A percentile compares a stretch with the other conserved stretches of the same genome.
Evolutionary conservation across 192 early-diverging fungal genomes (phyloP).

Genomic region (Haplosporangium gracile): DNA sequence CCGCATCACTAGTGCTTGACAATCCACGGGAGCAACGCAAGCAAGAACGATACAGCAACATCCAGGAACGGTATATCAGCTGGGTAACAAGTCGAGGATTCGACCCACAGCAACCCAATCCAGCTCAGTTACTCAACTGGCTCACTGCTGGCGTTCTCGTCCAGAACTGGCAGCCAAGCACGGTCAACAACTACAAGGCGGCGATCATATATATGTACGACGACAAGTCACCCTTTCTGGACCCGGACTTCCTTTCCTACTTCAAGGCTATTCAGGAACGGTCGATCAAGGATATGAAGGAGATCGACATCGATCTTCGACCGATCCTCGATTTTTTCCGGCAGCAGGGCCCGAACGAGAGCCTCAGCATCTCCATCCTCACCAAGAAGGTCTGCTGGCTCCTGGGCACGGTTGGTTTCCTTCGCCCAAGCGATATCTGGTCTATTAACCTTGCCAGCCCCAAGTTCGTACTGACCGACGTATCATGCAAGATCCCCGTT

Average conservation of each 20-base stretch:
- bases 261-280: background rate
- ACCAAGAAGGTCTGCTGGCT: no score
- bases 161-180: background rate
- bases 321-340: background rate
- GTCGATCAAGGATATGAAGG: background rate
- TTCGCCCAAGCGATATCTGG: no score
- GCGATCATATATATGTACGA: slow-evolving; percentile 2
- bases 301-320: background rate
- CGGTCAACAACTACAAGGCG: background rate
- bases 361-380: no score
- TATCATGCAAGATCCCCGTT: no score
- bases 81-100: slow-evolving; percentile 6
- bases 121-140: slow-evolving; percentile 17
- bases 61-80: slow-evolving; percentile 1
- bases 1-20: background rate
- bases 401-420: no score
- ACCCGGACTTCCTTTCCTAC: background rate
- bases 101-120: background rate
- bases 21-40: background rate
- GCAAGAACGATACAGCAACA: background rate
- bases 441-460: no score
- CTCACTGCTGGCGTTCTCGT: background rate
- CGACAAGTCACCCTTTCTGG: background rate
- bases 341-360: background rate
- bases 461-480: no score